Base-by-base conservation (phyloP, 1,139 yeast species). In the Candida freyschussii region DNA sequence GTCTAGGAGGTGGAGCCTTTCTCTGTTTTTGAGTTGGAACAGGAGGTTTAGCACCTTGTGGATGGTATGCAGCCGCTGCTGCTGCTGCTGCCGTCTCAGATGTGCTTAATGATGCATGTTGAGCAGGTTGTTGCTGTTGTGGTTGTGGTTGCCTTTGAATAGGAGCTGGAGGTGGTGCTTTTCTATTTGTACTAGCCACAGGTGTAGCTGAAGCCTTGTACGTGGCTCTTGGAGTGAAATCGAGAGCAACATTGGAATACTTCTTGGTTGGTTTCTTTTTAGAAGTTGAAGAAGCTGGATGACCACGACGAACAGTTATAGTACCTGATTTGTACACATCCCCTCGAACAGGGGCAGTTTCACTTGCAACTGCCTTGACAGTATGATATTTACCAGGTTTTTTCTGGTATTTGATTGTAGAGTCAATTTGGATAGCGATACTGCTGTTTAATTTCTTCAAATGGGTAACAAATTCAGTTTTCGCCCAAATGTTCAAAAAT, bases 321-420 rank as follows among this genome's bases (percentile, higher is more conserved):
- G 86, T 75, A 44, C 95, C 86, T 4, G 96, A 85, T 63, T 91
- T 93, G 63, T 93, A 93, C 10, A 63, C 42, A 57, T 91, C 98
- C 28, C 83, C 70, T 41, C 72, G 55, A 9, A 55, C 58, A 5
- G 93, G 87, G 3, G 82, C 78, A 8, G 76, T 60, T 21, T 65
- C 67, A 34, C 79, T 80, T 28, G 67, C 56, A 29, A 69, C 74
- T 48, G 82, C 75, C 56, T 84, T 89, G 43, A 93, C 81, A 4
- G 72, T 59, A 40, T 86, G 91, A 40, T 71, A 63, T 55, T 81
- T 82, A 4, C 95, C 95, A 1, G 96, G 87, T 55, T 89, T 91
- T 70, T 91, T 93, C 59, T 80, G 85, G 59, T 91, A 93, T 40
- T 74, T 75, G 37, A 93, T 72, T 0, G 84, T 73, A 6, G 84